phyloP scores from a whole-genome alignment of 345 rosid genomes.

The Brassica incana region DNA sequence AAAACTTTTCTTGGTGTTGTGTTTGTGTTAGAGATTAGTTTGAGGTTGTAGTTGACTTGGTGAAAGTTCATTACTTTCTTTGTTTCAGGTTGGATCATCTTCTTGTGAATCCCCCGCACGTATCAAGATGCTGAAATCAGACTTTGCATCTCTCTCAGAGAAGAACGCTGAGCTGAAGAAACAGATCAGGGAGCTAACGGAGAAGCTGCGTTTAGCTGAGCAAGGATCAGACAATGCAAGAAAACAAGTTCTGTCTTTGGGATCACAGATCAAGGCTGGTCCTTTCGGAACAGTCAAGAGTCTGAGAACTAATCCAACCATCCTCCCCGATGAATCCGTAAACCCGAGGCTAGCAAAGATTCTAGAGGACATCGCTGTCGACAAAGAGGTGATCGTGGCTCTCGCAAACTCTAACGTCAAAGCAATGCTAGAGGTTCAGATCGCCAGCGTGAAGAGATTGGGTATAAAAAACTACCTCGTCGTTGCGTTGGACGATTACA shows the following conservation, averaged over 20 bases:
- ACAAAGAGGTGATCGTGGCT: slow-evolving; percentile 80
- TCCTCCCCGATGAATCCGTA: slow-evolving; percentile 68
- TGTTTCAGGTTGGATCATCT: slow-evolving; percentile 46
- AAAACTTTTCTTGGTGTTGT: slow-evolving; percentile 5
- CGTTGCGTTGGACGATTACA: slow-evolving; percentile 75
- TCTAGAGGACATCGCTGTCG: slow-evolving; percentile 59
- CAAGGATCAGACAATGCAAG: slow-evolving; percentile 77
- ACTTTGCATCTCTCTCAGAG: slow-evolving; percentile 62
- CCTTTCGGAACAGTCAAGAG: slow-evolving; percentile 89
- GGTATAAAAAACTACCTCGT: slow-evolving; percentile 80
- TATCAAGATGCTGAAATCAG: slow-evolving; percentile 68
- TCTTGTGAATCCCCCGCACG: slow-evolving; percentile 72
- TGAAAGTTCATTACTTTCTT: slow-evolving; percentile 7
- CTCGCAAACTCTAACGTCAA: slow-evolving; percentile 89
- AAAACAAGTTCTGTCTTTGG: slow-evolving; percentile 73
- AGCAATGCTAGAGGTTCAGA: slow-evolving; percentile 78
- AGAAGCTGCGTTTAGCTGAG: slow-evolving; percentile 60
- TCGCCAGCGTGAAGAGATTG: slow-evolving; percentile 72
- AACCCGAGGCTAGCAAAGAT: slow-evolving; percentile 79
- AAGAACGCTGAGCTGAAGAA: slow-evolving; percentile 66
- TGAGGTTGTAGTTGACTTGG: slow-evolving; percentile 7
- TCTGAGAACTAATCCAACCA: slow-evolving; percentile 68
- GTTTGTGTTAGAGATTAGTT: slow-evolving; percentile 19
- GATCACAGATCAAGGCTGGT: slow-evolving; percentile 81
- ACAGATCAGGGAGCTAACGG: slow-evolving; percentile 59